phyloP scores from a whole-genome alignment of 1,284 basidiomycete genomes.

The Cerioporus squamosus region DNA sequence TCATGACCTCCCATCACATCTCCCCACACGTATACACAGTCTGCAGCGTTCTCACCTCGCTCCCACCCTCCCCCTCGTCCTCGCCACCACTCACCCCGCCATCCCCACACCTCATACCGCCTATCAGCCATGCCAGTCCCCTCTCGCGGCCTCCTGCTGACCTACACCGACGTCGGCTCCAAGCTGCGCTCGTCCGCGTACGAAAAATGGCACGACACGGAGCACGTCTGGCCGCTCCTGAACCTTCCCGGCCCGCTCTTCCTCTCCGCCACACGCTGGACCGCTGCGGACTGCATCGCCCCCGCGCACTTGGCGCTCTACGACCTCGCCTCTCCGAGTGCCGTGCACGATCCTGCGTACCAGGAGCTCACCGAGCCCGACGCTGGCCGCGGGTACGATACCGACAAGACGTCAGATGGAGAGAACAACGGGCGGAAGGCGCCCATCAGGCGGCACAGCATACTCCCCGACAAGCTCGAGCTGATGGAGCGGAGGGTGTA shows the following conservation, averaged over 20 bases:
- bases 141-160: slow-evolving; percentile 30
- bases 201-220: slow-evolving; percentile 65
- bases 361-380: slow-evolving; percentile 40
- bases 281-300: slow-evolving; percentile 42
- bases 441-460: slow-evolving; percentile 54
- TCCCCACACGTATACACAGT: neutral
- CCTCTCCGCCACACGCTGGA: slow-evolving; percentile 55
- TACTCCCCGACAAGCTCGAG: slow-evolving; percentile 49
- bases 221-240: slow-evolving; percentile 63
- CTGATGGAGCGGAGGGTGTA: slow-evolving; percentile 57
- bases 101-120: neutral
- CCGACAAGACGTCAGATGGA: neutral
- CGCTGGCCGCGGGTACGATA: neutral
- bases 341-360: slow-evolving; percentile 52
- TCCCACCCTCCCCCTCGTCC: neutral
- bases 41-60: neutral
- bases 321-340: slow-evolving; percentile 52
- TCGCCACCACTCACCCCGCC: neutral
- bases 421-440: slow-evolving; percentile 16
- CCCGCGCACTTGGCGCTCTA: slow-evolving; percentile 59
- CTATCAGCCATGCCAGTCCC: neutral
- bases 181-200: slow-evolving; percentile 31
- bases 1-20: neutral
- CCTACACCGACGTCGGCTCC: slow-evolving; percentile 36
- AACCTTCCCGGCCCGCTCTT: slow-evolving; percentile 49